phyloP scores from a whole-genome alignment of 106 monocot species.

The Platanthera zijinensis region DNA sequence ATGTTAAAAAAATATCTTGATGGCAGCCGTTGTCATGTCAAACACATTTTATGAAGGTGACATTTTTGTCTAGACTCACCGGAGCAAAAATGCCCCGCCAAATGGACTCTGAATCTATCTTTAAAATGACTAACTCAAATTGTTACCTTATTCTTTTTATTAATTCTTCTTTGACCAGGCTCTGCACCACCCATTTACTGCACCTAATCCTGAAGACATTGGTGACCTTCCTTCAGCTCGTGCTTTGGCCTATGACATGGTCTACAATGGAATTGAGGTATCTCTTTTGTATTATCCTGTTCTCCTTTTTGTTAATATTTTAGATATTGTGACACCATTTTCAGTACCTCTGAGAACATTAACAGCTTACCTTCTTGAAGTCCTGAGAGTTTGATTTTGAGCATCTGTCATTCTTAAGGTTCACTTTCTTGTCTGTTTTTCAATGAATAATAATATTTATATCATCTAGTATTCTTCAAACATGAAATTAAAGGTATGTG shows the following conservation, averaged over 20 bases:
- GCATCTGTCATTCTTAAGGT: neutral
- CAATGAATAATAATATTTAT: neutral
- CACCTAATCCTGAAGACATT: slow-evolving; percentile 91
- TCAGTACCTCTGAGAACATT: neutral
- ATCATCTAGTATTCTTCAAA: neutral
- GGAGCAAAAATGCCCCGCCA: too few relatives aligned
- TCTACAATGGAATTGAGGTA: slow-evolving; percentile 98
- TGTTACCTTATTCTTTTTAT: neutral
- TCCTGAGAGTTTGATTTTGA: neutral
- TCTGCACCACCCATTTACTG: slow-evolving; percentile 95
- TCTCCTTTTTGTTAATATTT: neutral
- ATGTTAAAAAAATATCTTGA: neutral
- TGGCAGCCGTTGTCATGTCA: too few relatives aligned
- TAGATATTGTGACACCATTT: neutral
- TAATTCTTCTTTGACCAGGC: slow-evolving; percentile 37
- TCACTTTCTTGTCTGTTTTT: neutral
- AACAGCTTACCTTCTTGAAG: neutral
- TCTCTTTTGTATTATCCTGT: neutral
- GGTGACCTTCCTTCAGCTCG: slow-evolving; percentile 76
- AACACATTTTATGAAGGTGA: too few relatives aligned
- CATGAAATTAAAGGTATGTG: neutral
- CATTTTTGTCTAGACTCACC: too few relatives aligned
- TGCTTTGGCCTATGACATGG: slow-evolving; percentile 98
- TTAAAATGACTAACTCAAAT: neutral
- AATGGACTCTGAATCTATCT: neutral